phyloP scores from a whole-genome alignment of 305 asterid genomes.

The Fraxinus paxiana region DNA sequence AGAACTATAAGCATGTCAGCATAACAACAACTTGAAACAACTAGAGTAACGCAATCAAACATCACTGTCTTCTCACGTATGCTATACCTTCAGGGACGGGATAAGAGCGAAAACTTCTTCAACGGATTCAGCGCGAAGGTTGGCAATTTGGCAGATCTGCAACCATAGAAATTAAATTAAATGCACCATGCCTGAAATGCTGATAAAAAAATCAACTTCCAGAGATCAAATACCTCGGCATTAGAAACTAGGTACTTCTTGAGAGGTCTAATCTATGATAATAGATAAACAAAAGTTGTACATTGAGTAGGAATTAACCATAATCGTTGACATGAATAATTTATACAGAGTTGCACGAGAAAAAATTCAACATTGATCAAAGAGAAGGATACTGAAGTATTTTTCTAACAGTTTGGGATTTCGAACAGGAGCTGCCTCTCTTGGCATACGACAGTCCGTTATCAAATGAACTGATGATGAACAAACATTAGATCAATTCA shows the following conservation, averaged over 20 bases:
- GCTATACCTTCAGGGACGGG: conserved; percentile 69
- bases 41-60: conserved; percentile 14
- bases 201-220: conserved; percentile 2
- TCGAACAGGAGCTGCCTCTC: conserved; percentile 43
- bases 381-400: conserved; percentile 72
- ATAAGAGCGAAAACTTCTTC: conserved; percentile 82
- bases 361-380: not conserved
- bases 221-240: conserved; percentile 53
- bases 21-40: conserved; percentile 2
- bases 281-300: conserved; percentile 35
- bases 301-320: not conserved
- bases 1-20: not conserved
- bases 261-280: conserved; percentile 63
- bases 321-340: not conserved
- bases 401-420: conserved; percentile 52
- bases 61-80: conserved; percentile 8
- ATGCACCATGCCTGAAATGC: conserved; percentile 13
- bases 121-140: conserved; percentile 57
- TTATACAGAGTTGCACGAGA: not conserved
- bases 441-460: conserved; percentile 69
- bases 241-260: conserved; percentile 64
- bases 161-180: conserved; percentile 15
- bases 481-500: conserved; percentile 13
- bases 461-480: conserved; percentile 64
- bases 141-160: conserved; percentile 81